A percentile compares a stretch with the other conserved stretches of the same genome.
These are phyloP conservation scores for Suillus plorans DNA, from an alignment of 768 basidiomycete species.

Conservation along the genomic window DNA sequence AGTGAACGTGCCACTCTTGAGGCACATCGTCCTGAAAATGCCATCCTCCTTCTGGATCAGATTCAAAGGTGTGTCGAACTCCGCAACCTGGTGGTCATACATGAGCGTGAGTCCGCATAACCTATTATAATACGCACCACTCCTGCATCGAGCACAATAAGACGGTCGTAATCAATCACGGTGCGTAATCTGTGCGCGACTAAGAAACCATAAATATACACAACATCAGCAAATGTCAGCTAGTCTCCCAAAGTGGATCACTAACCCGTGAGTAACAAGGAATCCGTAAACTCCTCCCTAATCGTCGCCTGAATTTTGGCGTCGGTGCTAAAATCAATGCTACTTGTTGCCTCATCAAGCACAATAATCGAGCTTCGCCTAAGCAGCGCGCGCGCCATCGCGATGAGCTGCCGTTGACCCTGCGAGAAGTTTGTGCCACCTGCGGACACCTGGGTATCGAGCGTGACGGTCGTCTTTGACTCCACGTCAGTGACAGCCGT, in stretches of 20 bases:
- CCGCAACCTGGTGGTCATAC: slow-evolving; percentile 38
- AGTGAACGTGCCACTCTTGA: slow-evolving; percentile 64
- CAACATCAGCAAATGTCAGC: slow-evolving; percentile 2
- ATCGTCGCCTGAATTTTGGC: slow-evolving; percentile 89
- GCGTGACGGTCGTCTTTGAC: slow-evolving; percentile 52
- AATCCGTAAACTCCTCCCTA: slow-evolving; percentile 77
- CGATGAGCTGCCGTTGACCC: slow-evolving; percentile 86
- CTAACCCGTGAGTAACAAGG: slow-evolving; percentile 70
- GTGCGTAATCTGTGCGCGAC: slow-evolving; percentile 75
- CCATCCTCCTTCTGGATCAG: slow-evolving; percentile 63
- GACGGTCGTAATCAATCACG: slow-evolving; percentile 77
- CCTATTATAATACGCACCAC: slow-evolving; percentile 20
- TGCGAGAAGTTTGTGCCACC: slow-evolving; percentile 92
- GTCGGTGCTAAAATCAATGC: slow-evolving; percentile 86
- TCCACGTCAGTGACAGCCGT: slow-evolving; percentile 54
- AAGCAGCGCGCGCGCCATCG: slow-evolving; percentile 80
- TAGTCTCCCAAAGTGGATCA: slow-evolving; percentile 5
- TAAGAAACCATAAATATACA: slow-evolving; percentile 5
- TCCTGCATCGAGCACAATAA: slow-evolving; percentile 70
- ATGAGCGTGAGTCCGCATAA: slow-evolving; percentile 21
- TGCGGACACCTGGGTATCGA: slow-evolving; percentile 79
- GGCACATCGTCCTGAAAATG: slow-evolving; percentile 67
- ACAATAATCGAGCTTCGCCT: slow-evolving; percentile 72
- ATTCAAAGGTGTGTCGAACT: slow-evolving; percentile 73
- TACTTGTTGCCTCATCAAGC: slow-evolving; percentile 82